Percentiles rank a stretch among this genome's conserved stretches.
Conservation (phyloP, 768 basidiomycete species). For the Tylopilus plumbeoviolaceoides region DNA sequence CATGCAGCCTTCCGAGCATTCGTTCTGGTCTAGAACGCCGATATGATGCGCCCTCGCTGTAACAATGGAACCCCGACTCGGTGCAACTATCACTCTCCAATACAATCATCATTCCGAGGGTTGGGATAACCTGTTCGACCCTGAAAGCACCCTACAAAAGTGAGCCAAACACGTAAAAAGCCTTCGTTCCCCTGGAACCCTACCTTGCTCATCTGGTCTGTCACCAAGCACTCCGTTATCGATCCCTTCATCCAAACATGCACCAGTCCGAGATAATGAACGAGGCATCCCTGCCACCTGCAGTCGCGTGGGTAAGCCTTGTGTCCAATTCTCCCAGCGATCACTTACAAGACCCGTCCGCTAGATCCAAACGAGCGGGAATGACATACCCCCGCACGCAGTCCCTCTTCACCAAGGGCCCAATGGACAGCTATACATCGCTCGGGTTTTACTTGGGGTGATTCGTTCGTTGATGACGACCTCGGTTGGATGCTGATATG, state of each 20-base stretch:
- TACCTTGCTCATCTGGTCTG: not conserved
- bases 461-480: not conserved
- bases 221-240: too few relatives aligned
- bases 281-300: conserved; percentile 1
- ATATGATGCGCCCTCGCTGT: not conserved
- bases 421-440: conserved; percentile 16
- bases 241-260: not conserved
- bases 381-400: conserved; percentile 18
- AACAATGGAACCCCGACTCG: not conserved
- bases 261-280: not conserved
- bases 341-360: not conserved
- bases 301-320: conserved; percentile 14
- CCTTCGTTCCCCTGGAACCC: too few relatives aligned
- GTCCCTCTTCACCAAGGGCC: conserved; percentile 9
- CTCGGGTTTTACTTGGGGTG: conserved; percentile 16
- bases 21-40: not conserved
- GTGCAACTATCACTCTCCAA: too few relatives aligned
- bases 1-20: not conserved
- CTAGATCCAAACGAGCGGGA: conserved; percentile 16
- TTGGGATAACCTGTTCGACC: not conserved
- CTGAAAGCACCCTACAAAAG: not conserved
- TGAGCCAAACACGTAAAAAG: not conserved
- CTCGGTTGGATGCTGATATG: conserved; percentile 1
- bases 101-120: not conserved
- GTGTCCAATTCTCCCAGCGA: too few relatives aligned